Conservation (phyloP, 495 filamentous ascomycete species). For the Trichocladium antarcticum region DNA sequence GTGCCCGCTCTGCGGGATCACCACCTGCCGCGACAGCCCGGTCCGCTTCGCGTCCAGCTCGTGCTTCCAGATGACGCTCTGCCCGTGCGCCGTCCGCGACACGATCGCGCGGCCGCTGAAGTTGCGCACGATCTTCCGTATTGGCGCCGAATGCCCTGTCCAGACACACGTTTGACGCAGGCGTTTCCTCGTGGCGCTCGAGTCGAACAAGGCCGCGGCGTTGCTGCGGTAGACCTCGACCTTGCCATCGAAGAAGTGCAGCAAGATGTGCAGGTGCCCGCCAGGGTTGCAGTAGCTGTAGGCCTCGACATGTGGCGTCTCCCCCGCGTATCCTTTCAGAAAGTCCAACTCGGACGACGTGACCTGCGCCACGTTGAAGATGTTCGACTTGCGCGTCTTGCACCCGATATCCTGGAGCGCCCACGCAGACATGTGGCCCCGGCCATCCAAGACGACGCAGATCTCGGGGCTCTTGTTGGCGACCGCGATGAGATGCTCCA, state of each 20-base stretch:
- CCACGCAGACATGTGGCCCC: conserved; percentile 88
- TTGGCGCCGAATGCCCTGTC: conserved; percentile 72
- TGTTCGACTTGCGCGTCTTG: conserved; percentile 53
- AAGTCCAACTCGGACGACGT: conserved; percentile 55
- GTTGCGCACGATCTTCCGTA: conserved; percentile 79
- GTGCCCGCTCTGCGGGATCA: conserved; percentile 57
- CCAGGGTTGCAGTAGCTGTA: conserved; percentile 57
- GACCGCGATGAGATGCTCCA: conserved; percentile 79
- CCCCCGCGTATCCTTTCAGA: conserved; percentile 29
- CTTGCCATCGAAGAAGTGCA: conserved; percentile 78
- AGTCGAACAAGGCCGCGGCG: conserved; percentile 73
- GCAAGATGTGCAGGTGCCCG: conserved; percentile 60
- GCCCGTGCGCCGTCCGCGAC: conserved; percentile 67
- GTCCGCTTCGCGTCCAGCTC: conserved; percentile 32
- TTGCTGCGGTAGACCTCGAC: conserved; percentile 72
- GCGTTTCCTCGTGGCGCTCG: conserved; percentile 53
- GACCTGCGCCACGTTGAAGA: conserved; percentile 83
- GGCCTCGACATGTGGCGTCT: conserved; percentile 53
- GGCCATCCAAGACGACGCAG: conserved; percentile 71
- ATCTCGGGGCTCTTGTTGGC: conserved; percentile 80
- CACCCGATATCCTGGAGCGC: conserved; percentile 81
- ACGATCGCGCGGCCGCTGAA: conserved; percentile 67
- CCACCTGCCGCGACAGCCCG: conserved; percentile 54
- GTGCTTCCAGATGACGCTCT: conserved; percentile 78
- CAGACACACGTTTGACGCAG: conserved; percentile 51